phyloP scores from a whole-genome alignment of 257 asterid genomes.

The Ophiorrhiza pumila region DNA sequence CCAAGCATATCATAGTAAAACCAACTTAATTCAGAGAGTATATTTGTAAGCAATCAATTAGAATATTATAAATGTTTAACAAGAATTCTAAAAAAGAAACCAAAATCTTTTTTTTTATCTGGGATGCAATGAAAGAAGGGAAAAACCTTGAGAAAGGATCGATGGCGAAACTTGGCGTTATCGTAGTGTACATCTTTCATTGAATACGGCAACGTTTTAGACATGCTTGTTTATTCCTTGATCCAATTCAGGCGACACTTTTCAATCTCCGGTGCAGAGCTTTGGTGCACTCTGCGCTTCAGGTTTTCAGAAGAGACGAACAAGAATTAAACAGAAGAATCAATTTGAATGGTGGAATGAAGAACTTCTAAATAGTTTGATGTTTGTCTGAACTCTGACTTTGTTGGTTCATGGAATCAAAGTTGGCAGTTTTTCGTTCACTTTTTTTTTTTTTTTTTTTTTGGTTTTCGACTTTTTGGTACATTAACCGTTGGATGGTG shows the following conservation, averaged over 20 bases:
- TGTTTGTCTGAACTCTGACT: constrained; percentile 6
- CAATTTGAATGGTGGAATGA: too few relatives aligned
- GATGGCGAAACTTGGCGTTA: constrained; percentile 85
- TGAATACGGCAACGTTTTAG: constrained; percentile 79
- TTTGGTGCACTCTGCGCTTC: too few relatives aligned
- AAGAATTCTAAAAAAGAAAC: not conserved
- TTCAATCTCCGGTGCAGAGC: not conserved
- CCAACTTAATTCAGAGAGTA: not conserved
- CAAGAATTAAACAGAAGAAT: too few relatives aligned
- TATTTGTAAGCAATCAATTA: constrained; percentile 3
- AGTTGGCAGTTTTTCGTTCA: too few relatives aligned
- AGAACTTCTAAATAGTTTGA: not conserved
- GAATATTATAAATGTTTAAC: not conserved
- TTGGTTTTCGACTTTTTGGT: too few relatives aligned
- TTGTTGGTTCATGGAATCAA: too few relatives aligned
- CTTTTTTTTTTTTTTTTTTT: too few relatives aligned
- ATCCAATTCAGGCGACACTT: constrained; percentile 9
- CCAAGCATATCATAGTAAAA: not conserved
- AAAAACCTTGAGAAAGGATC: constrained; percentile 62
- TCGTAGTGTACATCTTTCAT: constrained; percentile 79
- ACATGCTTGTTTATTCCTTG: constrained; percentile 32
- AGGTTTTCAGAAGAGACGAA: too few relatives aligned
- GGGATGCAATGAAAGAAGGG: constrained; percentile 2
- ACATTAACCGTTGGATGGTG: too few relatives aligned
- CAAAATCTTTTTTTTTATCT: not conserved